phyloP scores from a whole-genome alignment of 1,284 basidiomycete species.

The Xerocomus subilludens region DNA sequence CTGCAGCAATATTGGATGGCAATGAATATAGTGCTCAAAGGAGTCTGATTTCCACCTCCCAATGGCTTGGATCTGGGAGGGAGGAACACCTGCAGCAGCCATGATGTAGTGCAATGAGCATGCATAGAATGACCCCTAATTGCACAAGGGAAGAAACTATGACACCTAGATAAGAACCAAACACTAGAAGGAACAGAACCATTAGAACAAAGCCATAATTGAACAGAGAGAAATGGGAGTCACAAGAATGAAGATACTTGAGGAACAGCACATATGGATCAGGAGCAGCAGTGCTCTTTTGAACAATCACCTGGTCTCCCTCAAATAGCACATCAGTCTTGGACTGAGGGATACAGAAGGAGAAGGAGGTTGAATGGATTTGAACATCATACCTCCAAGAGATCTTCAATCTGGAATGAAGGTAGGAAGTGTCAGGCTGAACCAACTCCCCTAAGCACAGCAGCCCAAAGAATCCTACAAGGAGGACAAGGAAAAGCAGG shows the following conservation, averaged over 20 bases:
- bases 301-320: slow-evolving; percentile 6
- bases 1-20: slow-evolving; percentile 17
- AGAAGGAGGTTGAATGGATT: background rate
- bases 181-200: background rate
- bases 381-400: background rate
- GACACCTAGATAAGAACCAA: slow-evolving; percentile 14
- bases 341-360: background rate
- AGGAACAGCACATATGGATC: slow-evolving; percentile 1
- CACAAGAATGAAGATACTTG: background rate
- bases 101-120: slow-evolving; percentile 24
- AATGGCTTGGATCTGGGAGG: slow-evolving; percentile 23
- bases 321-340: slow-evolving; percentile 16
- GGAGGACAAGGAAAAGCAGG: slow-evolving; percentile 1
- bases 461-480: slow-evolving; percentile 18
- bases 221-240: background rate
- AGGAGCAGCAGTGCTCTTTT: background rate
- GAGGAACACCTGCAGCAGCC: slow-evolving; percentile 14
- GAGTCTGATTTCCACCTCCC: slow-evolving; percentile 14
- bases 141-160: background rate
- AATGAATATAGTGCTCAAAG: slow-evolving; percentile 18
- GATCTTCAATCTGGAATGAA: background rate
- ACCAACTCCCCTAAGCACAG: background rate
- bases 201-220: slow-evolving; percentile 7
- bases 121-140: slow-evolving; percentile 24
- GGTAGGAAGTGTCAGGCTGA: background rate